Base-by-base conservation (phyloP, 2,329 filamentous ascomycete genomes). In the Cytospora piceae region DNA sequence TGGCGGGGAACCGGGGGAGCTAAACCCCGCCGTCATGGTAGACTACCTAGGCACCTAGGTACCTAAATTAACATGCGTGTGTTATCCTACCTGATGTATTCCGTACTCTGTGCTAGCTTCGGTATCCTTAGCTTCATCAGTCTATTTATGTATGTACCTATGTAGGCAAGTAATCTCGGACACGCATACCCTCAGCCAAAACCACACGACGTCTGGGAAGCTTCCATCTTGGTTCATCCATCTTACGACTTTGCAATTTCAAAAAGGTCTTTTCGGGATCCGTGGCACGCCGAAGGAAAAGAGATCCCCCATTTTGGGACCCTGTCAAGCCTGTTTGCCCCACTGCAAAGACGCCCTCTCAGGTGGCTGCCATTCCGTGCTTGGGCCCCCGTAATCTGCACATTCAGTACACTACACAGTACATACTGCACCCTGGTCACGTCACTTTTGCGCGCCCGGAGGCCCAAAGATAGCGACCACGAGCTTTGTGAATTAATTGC, bases 401-500 rank as follows among this genome's bases (percentile, higher is more conserved):
- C n/a, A 5, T 20, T 24, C n/a, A n/a, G n/a, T n/a, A n/a, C n/a
- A 5, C 39, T 34, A 20, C 8, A 49, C n/a, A 24, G 4, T 49
- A 49, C 46, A 4, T 49, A 20, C 46, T 49, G 46, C 12, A 49
- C 46, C 46, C 46, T n/a, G 22, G 46, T 49, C 46, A 49, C 46
- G 46, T 49, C 46, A 49, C 46, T 14, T 14, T 14, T 49, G 46
- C 46, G n/a, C 46, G 46, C 22, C 46, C n/a, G 11, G 20, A 46
- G 24, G 17, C 46, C 46, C n/a, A 49, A 46, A 49, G 46, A 49
- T 49, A 49, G 46, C n/a, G 46, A 49, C 46, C 46, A 42, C 39
- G 46, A 49, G 46, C 46, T 24, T 14, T 24, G 46, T 14, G 7
- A 20, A 20, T 49, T 49, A n/a, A 14, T 49, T 11, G 46, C 46